A percentile compares a stretch with the other conserved stretches of the same genome.
These are phyloP conservation scores for Nakazawaea pomicola DNA, from an alignment of 805 yeast species.

Conservation along the genomic window DNA sequence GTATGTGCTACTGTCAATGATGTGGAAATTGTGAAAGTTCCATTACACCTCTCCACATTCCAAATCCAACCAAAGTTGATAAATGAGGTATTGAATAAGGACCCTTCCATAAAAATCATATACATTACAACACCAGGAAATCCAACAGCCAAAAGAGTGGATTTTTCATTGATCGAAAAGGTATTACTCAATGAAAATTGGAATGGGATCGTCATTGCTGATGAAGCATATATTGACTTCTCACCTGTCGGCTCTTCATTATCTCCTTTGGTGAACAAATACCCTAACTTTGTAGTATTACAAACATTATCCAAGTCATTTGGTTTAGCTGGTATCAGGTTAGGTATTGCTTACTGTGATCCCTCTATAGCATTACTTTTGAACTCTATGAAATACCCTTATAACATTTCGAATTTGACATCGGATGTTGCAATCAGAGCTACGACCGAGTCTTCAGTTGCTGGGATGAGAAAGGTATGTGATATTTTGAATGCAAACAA, in stretches of 20 bases:
- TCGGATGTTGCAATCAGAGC: constrained; percentile 75
- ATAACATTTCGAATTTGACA: constrained; percentile 82
- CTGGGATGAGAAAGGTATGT: constrained; percentile 53
- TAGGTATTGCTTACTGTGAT: constrained; percentile 75
- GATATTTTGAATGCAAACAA: constrained; percentile 51
- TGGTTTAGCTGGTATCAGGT: constrained; percentile 91
- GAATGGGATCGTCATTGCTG: constrained; percentile 80
- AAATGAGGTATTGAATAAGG: constrained; percentile 44
- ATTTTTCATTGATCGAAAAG: constrained; percentile 40
- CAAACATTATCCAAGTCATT: constrained; percentile 94
- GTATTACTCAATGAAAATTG: constrained; percentile 44
- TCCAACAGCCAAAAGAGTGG: constrained; percentile 76
- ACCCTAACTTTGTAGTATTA: constrained; percentile 79
- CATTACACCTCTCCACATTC: constrained; percentile 63
- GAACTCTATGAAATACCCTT: constrained; percentile 94
- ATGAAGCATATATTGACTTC: constrained; percentile 95
- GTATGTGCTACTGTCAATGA: constrained; percentile 91
- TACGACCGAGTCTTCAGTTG: constrained; percentile 51
- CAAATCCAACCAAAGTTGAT: constrained; percentile 57
- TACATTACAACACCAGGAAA: constrained; percentile 96
- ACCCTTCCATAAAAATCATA: constrained; percentile 62
- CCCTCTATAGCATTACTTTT: constrained; percentile 58
- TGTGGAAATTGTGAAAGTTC: constrained; percentile 69
- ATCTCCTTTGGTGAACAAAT: constrained; percentile 72
- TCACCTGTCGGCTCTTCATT: constrained; percentile 61